These are phyloP conservation scores for Vanderwaltozyma tropicalis DNA, from an alignment of 805 yeast species.

Conservation along the genomic window DNA sequence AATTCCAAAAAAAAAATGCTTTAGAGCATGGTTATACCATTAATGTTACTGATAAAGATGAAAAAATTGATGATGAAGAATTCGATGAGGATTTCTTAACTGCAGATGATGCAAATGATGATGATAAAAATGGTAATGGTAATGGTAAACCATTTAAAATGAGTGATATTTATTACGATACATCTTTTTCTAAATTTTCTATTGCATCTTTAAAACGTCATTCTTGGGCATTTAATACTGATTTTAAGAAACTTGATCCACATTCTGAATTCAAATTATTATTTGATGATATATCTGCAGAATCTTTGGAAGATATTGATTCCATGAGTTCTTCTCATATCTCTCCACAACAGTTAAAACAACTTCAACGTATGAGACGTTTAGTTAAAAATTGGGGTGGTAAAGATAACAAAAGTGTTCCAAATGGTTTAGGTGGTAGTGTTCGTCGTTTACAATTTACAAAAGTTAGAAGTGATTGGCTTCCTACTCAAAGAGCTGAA, in stretches of 20 bases:
- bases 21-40: constrained; percentile 7
- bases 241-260: constrained; percentile 48
- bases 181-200: constrained; percentile 18
- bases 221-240: constrained; percentile 11
- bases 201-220: constrained; percentile 5
- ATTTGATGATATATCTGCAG: constrained; percentile 61
- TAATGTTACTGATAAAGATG: constrained; percentile 20
- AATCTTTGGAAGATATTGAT: constrained; percentile 65
- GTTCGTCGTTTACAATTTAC: constrained; percentile 56
- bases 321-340: constrained; percentile 60
- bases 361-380: constrained; percentile 41
- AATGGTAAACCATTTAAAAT: constrained; percentile 21
- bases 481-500: constrained; percentile 58
- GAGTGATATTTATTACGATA: constrained; percentile 28
- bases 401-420: constrained; percentile 58
- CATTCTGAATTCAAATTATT: constrained; percentile 62
- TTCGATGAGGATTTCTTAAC: constrained; percentile 28
- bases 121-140: constrained; percentile 8
- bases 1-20: constrained; percentile 27
- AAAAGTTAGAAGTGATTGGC: constrained; percentile 69
- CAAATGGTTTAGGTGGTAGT: constrained; percentile 45
- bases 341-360: constrained; percentile 57
- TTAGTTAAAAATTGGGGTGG: constrained; percentile 82
- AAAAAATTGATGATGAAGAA: constrained; percentile 15
- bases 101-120: constrained; percentile 28